These are phyloP conservation scores for Chytridiales sp. DNA, from an alignment of 371 early-diverging fungal genomes.

Conservation along the genomic window DNA sequence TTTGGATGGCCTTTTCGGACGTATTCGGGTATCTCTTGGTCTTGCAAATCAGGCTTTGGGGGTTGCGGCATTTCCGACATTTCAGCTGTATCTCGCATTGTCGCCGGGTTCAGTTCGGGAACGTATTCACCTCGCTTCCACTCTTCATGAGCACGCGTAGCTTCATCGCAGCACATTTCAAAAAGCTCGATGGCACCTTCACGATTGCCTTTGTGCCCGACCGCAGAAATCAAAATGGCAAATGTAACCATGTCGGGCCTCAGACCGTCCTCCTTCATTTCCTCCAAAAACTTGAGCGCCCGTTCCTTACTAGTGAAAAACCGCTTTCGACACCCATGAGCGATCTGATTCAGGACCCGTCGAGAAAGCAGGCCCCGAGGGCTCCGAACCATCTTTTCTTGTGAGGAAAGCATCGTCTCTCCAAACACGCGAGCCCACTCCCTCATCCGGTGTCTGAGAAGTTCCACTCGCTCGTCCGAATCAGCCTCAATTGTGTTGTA, in stretches of 20 bases:
- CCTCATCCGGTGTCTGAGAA: not conserved
- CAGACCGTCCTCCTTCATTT: not conserved
- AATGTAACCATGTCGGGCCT: not conserved
- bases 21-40: no score
- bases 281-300: not conserved
- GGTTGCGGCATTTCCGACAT: no score
- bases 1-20: no score
- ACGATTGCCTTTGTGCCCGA: not conserved
- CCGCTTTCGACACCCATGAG: not conserved
- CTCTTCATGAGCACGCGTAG: no score
- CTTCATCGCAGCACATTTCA: no score
- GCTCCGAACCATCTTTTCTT: no score
- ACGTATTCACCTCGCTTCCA: no score
- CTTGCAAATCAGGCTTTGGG: no score
- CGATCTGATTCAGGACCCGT: not conserved
- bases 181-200: not conserved
- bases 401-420: no score
- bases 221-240: conserved; percentile 2
- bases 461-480: not conserved
- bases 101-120: no score
- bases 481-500: not conserved
- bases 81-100: no score
- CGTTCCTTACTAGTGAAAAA: not conserved
- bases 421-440: not conserved
- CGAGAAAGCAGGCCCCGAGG: not conserved